Evolutionary conservation across 495 filamentous ascomycete genomes (phyloP).

Genomic region (Annulohypoxylon stygium): DNA sequence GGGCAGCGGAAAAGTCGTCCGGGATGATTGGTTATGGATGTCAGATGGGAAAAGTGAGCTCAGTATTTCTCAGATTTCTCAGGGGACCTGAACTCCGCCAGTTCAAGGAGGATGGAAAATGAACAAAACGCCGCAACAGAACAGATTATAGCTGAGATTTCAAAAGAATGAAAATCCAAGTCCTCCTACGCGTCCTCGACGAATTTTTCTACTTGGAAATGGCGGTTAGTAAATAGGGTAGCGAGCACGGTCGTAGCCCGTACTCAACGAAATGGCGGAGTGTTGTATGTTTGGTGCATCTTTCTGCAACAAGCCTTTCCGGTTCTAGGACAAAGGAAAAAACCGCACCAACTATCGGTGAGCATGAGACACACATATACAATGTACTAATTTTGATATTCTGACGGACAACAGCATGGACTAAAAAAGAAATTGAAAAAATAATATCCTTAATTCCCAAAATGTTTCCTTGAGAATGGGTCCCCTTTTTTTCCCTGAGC

Average conservation of each 20-base stretch:
- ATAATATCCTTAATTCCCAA: slow-evolving; percentile 32
- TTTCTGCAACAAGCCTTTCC: slow-evolving; percentile 54
- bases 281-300: slow-evolving; percentile 48
- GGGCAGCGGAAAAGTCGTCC: neutral
- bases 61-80: slow-evolving; percentile 5
- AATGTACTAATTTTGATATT: slow-evolving; percentile 40
- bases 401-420: slow-evolving; percentile 49
- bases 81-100: slow-evolving; percentile 47
- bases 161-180: slow-evolving; percentile 45
- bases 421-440: slow-evolving; percentile 36
- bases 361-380: slow-evolving; percentile 56
- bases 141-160: slow-evolving; percentile 41
- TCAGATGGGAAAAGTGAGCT: slow-evolving; percentile 10
- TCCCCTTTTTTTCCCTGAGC: slow-evolving; percentile 5
- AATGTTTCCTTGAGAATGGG: slow-evolving; percentile 45
- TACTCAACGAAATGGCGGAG: slow-evolving; percentile 52
- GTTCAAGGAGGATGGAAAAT: slow-evolving; percentile 38
- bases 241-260: slow-evolving; percentile 38
- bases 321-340: slow-evolving; percentile 52
- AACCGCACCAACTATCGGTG: slow-evolving; percentile 54
- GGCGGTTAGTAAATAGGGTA: slow-evolving; percentile 45
- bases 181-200: slow-evolving; percentile 31
- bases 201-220: slow-evolving; percentile 47
- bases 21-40: slow-evolving; percentile 2
- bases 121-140: slow-evolving; percentile 43